A percentile compares a stretch with the other conserved stretches of the same genome.
Conservation (phyloP, 2,329 filamentous ascomycete genomes). For the Neofusicoccum ribis region DNA sequence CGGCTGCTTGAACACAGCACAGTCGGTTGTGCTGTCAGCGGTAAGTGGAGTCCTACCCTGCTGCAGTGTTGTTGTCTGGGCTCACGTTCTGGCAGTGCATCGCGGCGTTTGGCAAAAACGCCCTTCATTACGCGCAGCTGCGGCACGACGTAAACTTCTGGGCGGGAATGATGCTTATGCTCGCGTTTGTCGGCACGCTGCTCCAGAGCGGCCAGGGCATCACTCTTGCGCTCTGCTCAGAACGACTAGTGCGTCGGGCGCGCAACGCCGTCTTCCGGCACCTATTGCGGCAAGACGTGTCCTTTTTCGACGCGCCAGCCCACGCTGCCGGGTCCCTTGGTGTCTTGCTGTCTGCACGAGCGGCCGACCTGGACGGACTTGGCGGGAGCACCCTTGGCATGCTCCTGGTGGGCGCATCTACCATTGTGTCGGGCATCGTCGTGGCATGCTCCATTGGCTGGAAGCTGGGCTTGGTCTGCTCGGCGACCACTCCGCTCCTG, state of each 20-base stretch:
- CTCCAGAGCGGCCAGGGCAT: slow-evolving; percentile 33
- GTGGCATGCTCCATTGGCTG: slow-evolving; percentile 72
- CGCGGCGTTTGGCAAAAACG: slow-evolving; percentile 9
- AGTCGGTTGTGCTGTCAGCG: slow-evolving; percentile 54
- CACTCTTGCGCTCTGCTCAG: slow-evolving; percentile 78
- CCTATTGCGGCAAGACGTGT: slow-evolving; percentile 85
- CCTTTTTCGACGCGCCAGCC: slow-evolving; percentile 83
- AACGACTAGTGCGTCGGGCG: slow-evolving; percentile 76
- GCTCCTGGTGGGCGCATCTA: slow-evolving; percentile 73
- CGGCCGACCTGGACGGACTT: slow-evolving; percentile 80
- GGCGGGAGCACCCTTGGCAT: slow-evolving; percentile 83
- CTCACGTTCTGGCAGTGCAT: slow-evolving; percentile 1
- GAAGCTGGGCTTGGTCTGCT: slow-evolving; percentile 82
- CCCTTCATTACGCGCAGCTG: neutral
- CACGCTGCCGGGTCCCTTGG: slow-evolving; percentile 86
- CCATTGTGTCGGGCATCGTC: slow-evolving; percentile 68
- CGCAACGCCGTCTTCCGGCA: slow-evolving; percentile 75
- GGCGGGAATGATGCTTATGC: slow-evolving; percentile 20
- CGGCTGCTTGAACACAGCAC: slow-evolving; percentile 75
- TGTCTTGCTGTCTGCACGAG: slow-evolving; percentile 80
- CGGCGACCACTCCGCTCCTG: slow-evolving; percentile 71
- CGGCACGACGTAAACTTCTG: slow-evolving; percentile 15
- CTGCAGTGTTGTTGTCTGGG: neutral
- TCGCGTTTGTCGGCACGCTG: neutral
- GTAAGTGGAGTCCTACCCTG: neutral